Conservation (phyloP, 192 early-diverging fungal species). For the Spizellomyces sp. region DNA sequence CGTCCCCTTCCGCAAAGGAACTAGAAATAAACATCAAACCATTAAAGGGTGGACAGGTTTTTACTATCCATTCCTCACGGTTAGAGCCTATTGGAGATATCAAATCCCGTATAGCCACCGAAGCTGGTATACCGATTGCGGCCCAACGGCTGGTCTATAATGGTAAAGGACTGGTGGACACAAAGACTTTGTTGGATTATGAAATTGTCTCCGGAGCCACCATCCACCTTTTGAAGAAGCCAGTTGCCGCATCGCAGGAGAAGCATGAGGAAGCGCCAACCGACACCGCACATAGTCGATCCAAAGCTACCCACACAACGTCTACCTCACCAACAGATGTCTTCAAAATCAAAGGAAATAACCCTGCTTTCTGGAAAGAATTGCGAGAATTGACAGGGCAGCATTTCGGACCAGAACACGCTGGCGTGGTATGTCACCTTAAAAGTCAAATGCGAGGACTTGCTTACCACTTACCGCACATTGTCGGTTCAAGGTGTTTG, state of each 20-base stretch:
- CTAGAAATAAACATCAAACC: constrained; percentile 28
- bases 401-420: constrained; percentile 14
- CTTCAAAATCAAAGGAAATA: constrained; percentile 6
- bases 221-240: constrained; percentile 23
- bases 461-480: not conserved
- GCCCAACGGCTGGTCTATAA: constrained; percentile 28
- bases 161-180: constrained; percentile 33
- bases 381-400: constrained; percentile 6
- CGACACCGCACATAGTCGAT: not conserved
- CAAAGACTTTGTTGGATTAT: constrained; percentile 34
- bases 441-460: not conserved
- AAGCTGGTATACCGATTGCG: constrained; percentile 9
- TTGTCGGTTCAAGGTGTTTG: constrained; percentile 13
- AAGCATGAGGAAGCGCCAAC: not conserved
- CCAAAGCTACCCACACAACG: not conserved
- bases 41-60: constrained; percentile 15
- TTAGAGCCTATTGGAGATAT: not conserved
- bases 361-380: constrained; percentile 22
- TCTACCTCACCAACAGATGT: not conserved
- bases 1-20: no score
- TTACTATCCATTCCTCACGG: constrained; percentile 1
- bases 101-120: constrained; percentile 20
- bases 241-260: constrained; percentile 1
- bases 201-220: constrained; percentile 20
- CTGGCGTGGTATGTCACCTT: not conserved